These are phyloP conservation scores for Piromyces finnis DNA, from an alignment of 192 early-diverging fungal species.

Conservation along the genomic window DNA sequence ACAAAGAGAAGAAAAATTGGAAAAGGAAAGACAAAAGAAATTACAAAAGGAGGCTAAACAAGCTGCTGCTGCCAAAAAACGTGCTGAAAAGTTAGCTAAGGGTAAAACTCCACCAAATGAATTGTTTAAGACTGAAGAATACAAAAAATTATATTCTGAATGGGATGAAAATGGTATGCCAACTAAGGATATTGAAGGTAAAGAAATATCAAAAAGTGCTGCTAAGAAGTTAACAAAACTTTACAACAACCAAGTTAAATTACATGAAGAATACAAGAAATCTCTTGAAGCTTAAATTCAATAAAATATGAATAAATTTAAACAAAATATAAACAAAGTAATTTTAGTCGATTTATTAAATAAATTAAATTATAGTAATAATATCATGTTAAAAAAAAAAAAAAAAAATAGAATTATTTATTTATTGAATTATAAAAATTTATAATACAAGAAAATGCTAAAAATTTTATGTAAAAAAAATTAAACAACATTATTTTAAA, in stretches of 20 bases:
- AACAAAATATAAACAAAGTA: no score
- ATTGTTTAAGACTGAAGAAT: constrained; percentile 55
- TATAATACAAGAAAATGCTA: no score
- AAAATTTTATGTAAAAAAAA: no score
- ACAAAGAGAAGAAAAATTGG: constrained; percentile 28
- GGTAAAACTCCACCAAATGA: constrained; percentile 58
- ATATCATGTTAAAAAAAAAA: no score
- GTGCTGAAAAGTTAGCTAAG: constrained; percentile 50
- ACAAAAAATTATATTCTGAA: constrained; percentile 36
- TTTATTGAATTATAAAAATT: no score
- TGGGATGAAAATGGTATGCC: constrained; percentile 81
- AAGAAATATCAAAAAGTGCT: constrained; percentile 64
- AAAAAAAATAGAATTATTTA: no score
- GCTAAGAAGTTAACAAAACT: constrained; percentile 80
- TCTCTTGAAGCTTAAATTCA: not conserved
- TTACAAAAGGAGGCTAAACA: constrained; percentile 44
- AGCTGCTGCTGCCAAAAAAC: constrained; percentile 40
- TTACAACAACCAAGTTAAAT: constrained; percentile 66
- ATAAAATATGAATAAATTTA: no score
- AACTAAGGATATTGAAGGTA: constrained; percentile 61
- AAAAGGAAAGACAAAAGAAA: constrained; percentile 1
- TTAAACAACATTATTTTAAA: no score
- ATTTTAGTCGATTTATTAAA: no score
- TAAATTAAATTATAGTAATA: no score
- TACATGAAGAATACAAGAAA: constrained; percentile 58